These are phyloP conservation scores for Angomonas ambiguus DNA, from an alignment of 208 protist genomes.

Conservation along the genomic window DNA sequence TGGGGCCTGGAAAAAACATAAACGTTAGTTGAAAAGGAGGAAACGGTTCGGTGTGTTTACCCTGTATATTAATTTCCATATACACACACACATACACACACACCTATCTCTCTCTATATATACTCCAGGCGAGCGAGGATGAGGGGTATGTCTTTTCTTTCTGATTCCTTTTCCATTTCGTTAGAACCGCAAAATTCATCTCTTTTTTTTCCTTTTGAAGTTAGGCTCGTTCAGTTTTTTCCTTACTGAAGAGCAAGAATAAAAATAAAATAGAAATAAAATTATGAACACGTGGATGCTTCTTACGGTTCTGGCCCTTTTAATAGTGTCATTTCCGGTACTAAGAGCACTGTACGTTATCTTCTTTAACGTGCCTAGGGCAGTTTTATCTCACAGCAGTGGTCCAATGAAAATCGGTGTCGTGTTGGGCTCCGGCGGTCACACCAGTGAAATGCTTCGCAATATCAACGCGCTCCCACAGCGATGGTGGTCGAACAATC, in stretches of 20 bases:
- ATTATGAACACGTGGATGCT: too few species aligned
- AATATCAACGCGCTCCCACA: constrained; percentile 35
- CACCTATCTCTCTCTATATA: not conserved
- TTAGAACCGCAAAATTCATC: too few species aligned
- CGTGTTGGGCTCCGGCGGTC: constrained; percentile 88
- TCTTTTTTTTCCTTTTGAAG: constrained; percentile 8
- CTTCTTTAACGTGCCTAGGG: not conserved
- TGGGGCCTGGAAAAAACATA: not conserved
- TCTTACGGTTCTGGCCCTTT: not conserved
- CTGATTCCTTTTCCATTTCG: not conserved
- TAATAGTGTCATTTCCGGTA: not conserved
- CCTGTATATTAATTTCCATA: too few species aligned
- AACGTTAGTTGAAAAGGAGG: not conserved
- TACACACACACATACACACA: constrained; percentile 6
- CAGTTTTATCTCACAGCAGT: not conserved
- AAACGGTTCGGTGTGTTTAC: not conserved
- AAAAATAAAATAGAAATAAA: too few species aligned
- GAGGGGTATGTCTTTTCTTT: not conserved
- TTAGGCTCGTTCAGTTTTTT: too few species aligned
- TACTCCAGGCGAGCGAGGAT: not conserved
- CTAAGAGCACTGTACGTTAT: not conserved
- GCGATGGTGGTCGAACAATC: constrained; percentile 34
- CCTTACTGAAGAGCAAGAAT: not conserved
- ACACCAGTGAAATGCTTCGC: constrained; percentile 91
- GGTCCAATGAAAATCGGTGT: constrained; percentile 49